Conservation (phyloP, 2,329 filamentous ascomycete species). For the Hypoxylon sp. region DNA sequence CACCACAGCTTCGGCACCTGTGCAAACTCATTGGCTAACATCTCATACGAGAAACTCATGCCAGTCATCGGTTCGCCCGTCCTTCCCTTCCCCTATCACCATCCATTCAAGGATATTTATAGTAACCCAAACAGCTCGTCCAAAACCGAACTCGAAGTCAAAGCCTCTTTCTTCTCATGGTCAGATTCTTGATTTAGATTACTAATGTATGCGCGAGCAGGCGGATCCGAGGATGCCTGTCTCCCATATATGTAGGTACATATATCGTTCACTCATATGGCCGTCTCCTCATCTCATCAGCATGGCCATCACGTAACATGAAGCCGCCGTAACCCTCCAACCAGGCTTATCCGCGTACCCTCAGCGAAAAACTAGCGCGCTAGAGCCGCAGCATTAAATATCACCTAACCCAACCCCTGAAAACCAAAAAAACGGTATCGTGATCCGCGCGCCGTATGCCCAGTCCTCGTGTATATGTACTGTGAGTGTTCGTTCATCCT, state of each 20-base stretch:
- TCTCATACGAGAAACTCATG: too few species aligned
- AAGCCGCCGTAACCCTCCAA: slow-evolving; percentile 12
- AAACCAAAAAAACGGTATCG: slow-evolving; percentile 1
- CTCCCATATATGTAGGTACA: slow-evolving; percentile 23
- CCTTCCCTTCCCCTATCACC: neutral
- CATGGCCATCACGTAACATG: neutral
- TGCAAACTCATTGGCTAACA: too few species aligned
- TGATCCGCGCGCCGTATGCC: slow-evolving; percentile 4
- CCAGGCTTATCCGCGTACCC: neutral
- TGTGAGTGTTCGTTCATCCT: slow-evolving; percentile 1
- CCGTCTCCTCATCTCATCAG: slow-evolving; percentile 19
- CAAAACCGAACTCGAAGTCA: neutral
- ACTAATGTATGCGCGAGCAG: slow-evolving; percentile 34
- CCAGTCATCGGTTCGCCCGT: neutral
- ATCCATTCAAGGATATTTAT: neutral
- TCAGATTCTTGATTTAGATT: slow-evolving; percentile 28
- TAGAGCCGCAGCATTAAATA: slow-evolving; percentile 9
- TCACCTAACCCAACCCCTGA: neutral
- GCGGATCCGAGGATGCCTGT: slow-evolving; percentile 25
- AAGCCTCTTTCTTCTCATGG: slow-evolving; percentile 7
- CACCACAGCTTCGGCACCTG: neutral
- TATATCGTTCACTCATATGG: slow-evolving; percentile 19
- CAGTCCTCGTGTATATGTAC: slow-evolving; percentile 14
- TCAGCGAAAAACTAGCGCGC: neutral
- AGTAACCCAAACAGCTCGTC: neutral